Evolutionary conservation across 2,329 filamentous ascomycete genomes (phyloP), one percentile per base, ranked within the genome.

Genomic region (Beauveria rudraprayagi): DNA sequence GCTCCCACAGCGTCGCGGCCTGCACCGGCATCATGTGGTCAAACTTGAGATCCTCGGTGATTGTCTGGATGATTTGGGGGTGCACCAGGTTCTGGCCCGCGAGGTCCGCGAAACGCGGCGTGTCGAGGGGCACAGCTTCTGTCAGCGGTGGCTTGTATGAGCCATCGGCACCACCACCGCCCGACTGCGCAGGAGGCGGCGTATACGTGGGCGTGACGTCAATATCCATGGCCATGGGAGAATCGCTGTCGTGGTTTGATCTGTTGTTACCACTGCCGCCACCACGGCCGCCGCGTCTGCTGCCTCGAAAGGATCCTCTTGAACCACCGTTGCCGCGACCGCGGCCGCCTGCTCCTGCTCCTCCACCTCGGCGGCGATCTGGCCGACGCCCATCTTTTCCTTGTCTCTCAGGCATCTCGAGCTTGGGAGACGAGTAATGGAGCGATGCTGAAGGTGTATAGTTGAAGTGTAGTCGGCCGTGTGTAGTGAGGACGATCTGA

Each of bases 1-100:
- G 75, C 56, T 77, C 73, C 62, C 74, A 70, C 14, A 83, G 72
- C 3, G 80, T 82, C 17, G 80, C 77, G 17, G 80, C 78, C 70
- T 83, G 81, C 2, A 83, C 81, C 14, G 80, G 79, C 62, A 79
- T 81, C 81, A 83, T 83, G 69, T 76, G 73, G 63, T 79, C 71
- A 65, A 81, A 81, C 64, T 76, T 74, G 67, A 82, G 71, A 61
- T 81, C 79, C 16, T 80, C 62, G 9, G 75, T 75, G 68, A 82
- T 77, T 66, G 79, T 76, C 66, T 78, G 65, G 22, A 84, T 69
- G 47, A 84, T 69, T 37, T 73, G 67, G 2, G 77, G 77, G 65
- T 82, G 70, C 43, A 83, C 74, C 24, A 78, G 68, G 62, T 72
- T 74, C 57, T 73, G 69, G 44, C 69, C 68, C 9, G 69, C 69